These are phyloP conservation scores for Oryza longistaminata DNA, from an alignment of 176 grass and related monocot species.

Conservation along the genomic window DNA sequence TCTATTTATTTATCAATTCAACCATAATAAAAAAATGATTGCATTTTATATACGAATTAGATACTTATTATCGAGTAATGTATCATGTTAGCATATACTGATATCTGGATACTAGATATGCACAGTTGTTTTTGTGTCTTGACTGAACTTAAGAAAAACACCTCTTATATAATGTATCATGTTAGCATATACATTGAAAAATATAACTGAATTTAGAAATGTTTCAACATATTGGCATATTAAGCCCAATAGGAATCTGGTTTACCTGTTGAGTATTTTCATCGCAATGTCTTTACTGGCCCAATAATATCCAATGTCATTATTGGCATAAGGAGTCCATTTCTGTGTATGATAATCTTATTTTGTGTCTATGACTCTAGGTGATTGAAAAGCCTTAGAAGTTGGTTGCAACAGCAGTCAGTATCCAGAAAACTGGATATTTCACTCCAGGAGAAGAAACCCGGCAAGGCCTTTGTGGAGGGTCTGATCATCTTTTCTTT, in stretches of 20 bases:
- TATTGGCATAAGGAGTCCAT: not conserved
- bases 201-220: not conserved
- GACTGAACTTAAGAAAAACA: too few species aligned
- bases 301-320: too few species aligned
- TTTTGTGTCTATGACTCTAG: slow-evolving; percentile 26
- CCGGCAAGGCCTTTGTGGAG: slow-evolving; percentile 50
- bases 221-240: too few species aligned
- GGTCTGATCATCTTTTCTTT: slow-evolving; percentile 30
- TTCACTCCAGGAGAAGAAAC: slow-evolving; percentile 62
- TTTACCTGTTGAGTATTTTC: not conserved
- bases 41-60: not conserved
- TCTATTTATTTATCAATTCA: not conserved
- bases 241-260: not conserved
- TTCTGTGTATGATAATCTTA: not conserved
- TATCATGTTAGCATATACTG: not conserved
- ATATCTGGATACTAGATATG: not conserved
- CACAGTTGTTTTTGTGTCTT: too few species aligned
- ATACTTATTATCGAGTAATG: not conserved
- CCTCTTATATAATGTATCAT: not conserved
- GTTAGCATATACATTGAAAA: not conserved
- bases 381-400: slow-evolving; percentile 53
- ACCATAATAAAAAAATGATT: not conserved
- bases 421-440: slow-evolving; percentile 51
- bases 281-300: not conserved
- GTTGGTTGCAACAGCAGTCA: slow-evolving; percentile 52